These are phyloP conservation scores for Cadophora luteo-olivacea DNA, from an alignment of 2,329 filamentous ascomycete species.

Conservation along the genomic window DNA sequence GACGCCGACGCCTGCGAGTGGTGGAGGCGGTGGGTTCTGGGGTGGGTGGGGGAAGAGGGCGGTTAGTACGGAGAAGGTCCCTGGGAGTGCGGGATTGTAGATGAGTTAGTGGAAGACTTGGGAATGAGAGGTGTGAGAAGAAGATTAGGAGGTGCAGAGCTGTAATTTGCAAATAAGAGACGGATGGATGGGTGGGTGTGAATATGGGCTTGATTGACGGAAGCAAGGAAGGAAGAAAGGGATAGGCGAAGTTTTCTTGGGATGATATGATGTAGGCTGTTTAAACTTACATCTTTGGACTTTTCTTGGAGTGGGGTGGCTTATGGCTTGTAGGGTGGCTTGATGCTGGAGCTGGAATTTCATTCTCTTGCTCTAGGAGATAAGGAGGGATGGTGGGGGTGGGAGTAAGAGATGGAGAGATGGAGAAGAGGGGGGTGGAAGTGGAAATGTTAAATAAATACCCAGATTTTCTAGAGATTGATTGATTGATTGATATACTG, in stretches of 20 bases:
- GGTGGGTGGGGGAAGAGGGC: conserved; percentile 48
- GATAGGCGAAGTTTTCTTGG: no score
- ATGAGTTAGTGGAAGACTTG: background rate
- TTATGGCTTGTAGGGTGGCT: no score
- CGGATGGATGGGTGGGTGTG: no score
- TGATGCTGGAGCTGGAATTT: background rate
- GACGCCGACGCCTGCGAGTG: conserved; percentile 39
- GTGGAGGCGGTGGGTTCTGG: conserved; percentile 58
- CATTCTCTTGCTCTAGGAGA: no score
- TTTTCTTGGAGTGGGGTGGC: no score
- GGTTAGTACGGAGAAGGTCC: conserved; percentile 20
- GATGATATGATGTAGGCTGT: no score
- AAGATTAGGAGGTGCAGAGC: background rate
- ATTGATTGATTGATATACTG: no score
- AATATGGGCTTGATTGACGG: no score
- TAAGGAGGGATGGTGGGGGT: background rate
- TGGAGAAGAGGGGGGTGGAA: background rate
- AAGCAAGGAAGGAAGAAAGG: no score
- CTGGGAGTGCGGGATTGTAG: conserved; percentile 8
- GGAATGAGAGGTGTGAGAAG: background rate
- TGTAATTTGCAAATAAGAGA: background rate
- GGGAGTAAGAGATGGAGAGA: background rate
- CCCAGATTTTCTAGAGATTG: background rate
- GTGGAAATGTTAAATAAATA: background rate
- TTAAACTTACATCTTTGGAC: no score